These are phyloP conservation scores for Kwoniella heveanensis DNA, from an alignment of 768 basidiomycete genomes.

Conservation along the genomic window DNA sequence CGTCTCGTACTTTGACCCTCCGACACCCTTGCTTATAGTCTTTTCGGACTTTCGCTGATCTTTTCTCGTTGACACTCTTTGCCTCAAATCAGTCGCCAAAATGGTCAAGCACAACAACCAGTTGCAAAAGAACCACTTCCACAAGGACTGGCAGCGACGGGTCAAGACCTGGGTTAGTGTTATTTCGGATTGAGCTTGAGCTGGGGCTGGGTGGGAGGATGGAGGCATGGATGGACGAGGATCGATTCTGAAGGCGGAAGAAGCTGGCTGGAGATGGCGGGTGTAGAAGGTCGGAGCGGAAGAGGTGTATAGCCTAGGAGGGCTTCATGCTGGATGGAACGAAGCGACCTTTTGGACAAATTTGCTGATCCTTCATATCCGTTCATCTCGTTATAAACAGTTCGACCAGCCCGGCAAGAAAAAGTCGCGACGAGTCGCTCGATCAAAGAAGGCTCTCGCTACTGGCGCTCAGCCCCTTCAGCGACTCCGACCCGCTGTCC, in stretches of 20 bases:
- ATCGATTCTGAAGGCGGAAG: background rate
- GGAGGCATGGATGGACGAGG: too few species aligned
- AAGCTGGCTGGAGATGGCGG: background rate
- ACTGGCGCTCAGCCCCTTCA: constrained; percentile 88
- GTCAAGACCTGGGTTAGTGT: constrained; percentile 48
- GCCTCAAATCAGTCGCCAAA: constrained; percentile 16
- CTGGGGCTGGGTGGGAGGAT: too few species aligned
- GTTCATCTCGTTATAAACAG: constrained; percentile 83
- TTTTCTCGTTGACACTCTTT: background rate
- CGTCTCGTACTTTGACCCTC: background rate
- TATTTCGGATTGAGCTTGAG: background rate
- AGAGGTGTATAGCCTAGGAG: constrained; percentile 53
- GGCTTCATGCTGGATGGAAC: constrained; percentile 52
- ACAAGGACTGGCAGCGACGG: constrained; percentile 90
- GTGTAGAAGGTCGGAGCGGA: background rate
- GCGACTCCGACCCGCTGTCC: constrained; percentile 94
- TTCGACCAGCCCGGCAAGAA: constrained; percentile 99
- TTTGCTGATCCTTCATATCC: constrained; percentile 51
- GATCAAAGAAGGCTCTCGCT: constrained; percentile 83
- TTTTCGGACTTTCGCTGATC: background rate
- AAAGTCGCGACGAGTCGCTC: constrained; percentile 87
- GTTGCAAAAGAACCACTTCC: constrained; percentile 58
- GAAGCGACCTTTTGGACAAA: background rate
- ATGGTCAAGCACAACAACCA: constrained; percentile 56
- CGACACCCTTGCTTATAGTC: background rate